phyloP scores from a whole-genome alignment of 1,284 basidiomycete genomes.

The Earliella scabrosa region DNA sequence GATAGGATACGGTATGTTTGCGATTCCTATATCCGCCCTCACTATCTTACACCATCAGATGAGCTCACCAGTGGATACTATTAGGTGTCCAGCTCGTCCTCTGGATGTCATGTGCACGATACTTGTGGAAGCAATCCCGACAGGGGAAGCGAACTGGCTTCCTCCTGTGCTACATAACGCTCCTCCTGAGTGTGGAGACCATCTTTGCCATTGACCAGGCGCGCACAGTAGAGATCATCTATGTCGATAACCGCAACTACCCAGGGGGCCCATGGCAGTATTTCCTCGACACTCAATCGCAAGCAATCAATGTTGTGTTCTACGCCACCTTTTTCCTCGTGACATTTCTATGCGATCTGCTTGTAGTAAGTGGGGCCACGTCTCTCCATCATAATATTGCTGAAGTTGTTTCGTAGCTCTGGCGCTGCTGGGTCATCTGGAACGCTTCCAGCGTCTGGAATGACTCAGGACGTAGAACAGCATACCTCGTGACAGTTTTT shows the following conservation, averaged over 20 bases:
- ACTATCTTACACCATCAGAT: no score
- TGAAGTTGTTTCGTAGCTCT: slow-evolving; percentile 37
- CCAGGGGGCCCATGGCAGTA: slow-evolving; percentile 43
- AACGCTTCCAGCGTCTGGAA: no score
- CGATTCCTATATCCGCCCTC: background rate
- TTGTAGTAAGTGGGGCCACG: slow-evolving; percentile 34
- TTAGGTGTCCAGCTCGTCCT: slow-evolving; percentile 45
- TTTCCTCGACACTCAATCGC: slow-evolving; percentile 38
- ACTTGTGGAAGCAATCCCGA: slow-evolving; percentile 41
- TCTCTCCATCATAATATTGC: no score
- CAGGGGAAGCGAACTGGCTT: slow-evolving; percentile 32
- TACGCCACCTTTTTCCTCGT: slow-evolving; percentile 43
- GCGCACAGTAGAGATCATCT: slow-evolving; percentile 37
- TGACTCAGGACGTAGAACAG: slow-evolving; percentile 34
- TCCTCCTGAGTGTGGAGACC: slow-evolving; percentile 41
- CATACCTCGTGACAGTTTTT: slow-evolving; percentile 38
- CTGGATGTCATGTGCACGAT: slow-evolving; percentile 40
- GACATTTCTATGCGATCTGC: slow-evolving; percentile 37
- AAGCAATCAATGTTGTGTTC: slow-evolving; percentile 44
- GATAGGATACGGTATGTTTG: slow-evolving; percentile 19
- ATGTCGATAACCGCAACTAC: slow-evolving; percentile 48
- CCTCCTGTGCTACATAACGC: slow-evolving; percentile 43
- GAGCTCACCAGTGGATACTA: no score
- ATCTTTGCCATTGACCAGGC: slow-evolving; percentile 41
- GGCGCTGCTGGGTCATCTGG: slow-evolving; percentile 52